These are phyloP conservation scores for Phaseolus coccineus DNA, from an alignment of 331 rosid species.

Conservation along the genomic window DNA sequence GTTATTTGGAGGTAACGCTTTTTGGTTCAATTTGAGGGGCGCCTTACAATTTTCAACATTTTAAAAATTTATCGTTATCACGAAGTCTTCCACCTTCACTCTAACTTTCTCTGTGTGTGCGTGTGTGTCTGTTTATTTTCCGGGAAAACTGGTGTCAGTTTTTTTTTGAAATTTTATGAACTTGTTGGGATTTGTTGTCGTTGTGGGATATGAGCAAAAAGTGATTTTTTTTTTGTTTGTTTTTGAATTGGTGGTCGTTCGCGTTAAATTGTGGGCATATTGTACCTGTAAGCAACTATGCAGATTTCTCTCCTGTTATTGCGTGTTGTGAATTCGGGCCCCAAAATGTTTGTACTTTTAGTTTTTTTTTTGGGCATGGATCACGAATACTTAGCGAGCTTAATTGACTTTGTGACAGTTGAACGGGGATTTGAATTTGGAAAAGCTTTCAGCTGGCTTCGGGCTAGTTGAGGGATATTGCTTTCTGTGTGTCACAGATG, in stretches of 20 bases:
- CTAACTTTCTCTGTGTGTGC: background rate
- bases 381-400: slow-evolving; percentile 28
- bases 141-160: background rate
- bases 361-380: slow-evolving; percentile 37
- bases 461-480: slow-evolving; percentile 54
- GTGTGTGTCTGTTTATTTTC: slow-evolving; percentile 16
- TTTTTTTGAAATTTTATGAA: background rate
- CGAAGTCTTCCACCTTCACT: slow-evolving; percentile 31
- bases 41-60: slow-evolving; percentile 12
- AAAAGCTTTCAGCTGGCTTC: slow-evolving; percentile 41
- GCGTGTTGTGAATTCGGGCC: slow-evolving; percentile 2
- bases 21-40: slow-evolving; percentile 36
- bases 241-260: slow-evolving; percentile 4
- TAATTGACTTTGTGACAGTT: slow-evolving; percentile 25
- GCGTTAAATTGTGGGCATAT: slow-evolving; percentile 25
- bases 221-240: slow-evolving; percentile 23
- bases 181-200: slow-evolving; percentile 29
- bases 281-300: background rate
- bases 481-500: slow-evolving; percentile 54
- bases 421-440: slow-evolving; percentile 47
- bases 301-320: background rate
- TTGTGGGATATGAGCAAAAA: background rate
- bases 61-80: background rate
- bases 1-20: slow-evolving; percentile 14
- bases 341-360: slow-evolving; percentile 14